Percentiles rank a stretch among this genome's conserved stretches.
phyloP scores from a whole-genome alignment of 176 grass and related monocot species.

The Triticum urartu region DNA sequence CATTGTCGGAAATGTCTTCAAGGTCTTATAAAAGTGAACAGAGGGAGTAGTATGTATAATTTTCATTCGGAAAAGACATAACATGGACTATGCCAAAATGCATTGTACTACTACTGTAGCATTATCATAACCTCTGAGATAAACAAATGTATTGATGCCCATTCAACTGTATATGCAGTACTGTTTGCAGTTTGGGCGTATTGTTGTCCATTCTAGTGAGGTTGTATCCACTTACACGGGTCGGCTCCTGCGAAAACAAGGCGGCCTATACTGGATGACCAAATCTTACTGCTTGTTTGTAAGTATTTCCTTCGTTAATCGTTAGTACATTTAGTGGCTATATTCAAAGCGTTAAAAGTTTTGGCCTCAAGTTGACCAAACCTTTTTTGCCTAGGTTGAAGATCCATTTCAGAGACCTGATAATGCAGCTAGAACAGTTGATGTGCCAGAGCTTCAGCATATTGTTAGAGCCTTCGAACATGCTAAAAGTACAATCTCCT shows the following conservation, averaged over 20 bases:
- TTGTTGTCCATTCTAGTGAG: conserved; percentile 30
- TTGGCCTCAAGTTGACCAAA: no score
- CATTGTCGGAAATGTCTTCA: no score
- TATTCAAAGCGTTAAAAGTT: background rate
- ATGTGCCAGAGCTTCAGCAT: conserved; percentile 13
- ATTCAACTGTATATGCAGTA: background rate
- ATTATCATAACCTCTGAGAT: background rate
- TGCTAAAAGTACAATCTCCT: conserved; percentile 16
- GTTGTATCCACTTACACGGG: conserved; percentile 70
- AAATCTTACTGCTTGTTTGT: conserved; percentile 60
- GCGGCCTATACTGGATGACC: conserved; percentile 26
- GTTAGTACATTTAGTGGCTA: conserved; percentile 16
- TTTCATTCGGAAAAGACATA: background rate
- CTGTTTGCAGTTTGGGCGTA: conserved; percentile 45
- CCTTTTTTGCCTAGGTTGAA: conserved; percentile 40
- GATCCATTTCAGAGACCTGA: conserved; percentile 69
- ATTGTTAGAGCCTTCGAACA: conserved; percentile 36
- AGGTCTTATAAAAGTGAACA: no score
- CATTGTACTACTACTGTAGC: background rate
- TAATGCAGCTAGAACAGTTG: conserved; percentile 64
- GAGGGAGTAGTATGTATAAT: background rate
- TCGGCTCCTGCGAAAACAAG: conserved; percentile 31
- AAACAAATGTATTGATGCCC: background rate
- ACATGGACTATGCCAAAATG: background rate
- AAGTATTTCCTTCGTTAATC: conserved; percentile 28